Evolutionary conservation across 108 stramenopile species (phyloP).

Genomic region (Heterococcus sp.): DNA sequence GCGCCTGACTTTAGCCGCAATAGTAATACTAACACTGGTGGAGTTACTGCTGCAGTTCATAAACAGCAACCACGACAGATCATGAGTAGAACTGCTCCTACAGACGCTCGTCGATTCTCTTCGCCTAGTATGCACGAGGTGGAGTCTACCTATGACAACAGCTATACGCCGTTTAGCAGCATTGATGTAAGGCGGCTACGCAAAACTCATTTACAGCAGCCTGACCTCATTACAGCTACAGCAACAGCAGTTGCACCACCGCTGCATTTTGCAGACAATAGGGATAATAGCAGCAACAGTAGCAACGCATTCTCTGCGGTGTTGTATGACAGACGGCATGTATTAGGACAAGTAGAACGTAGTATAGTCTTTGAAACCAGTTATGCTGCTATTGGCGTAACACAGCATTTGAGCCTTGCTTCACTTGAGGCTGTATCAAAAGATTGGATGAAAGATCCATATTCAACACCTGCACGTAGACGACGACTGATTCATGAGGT

Average conservation of each 20-base stretch:
- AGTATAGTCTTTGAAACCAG: background rate
- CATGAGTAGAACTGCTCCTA: too few species aligned
- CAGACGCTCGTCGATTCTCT: too few species aligned
- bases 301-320: background rate
- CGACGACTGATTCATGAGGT: constrained; percentile 35
- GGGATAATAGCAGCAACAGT: too few species aligned
- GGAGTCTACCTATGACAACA: background rate
- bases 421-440: constrained; percentile 3
- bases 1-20: too few species aligned
- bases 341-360: background rate
- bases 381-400: background rate
- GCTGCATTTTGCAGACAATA: too few species aligned
- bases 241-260: background rate
- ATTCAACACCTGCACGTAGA: constrained; percentile 35
- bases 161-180: background rate
- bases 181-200: background rate
- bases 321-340: constrained; percentile 17
- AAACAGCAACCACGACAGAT: too few species aligned
- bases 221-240: background rate
- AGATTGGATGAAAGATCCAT: constrained; percentile 46
- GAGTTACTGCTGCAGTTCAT: too few species aligned
- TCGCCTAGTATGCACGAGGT: too few species aligned
- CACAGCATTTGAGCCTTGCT: background rate
- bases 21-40: too few species aligned
- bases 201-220: background rate